Evolutionary conservation across 768 basidiomycete species (phyloP), one percentile per base, ranked within the genome.

Genomic region (Collybia nuda): DNA sequence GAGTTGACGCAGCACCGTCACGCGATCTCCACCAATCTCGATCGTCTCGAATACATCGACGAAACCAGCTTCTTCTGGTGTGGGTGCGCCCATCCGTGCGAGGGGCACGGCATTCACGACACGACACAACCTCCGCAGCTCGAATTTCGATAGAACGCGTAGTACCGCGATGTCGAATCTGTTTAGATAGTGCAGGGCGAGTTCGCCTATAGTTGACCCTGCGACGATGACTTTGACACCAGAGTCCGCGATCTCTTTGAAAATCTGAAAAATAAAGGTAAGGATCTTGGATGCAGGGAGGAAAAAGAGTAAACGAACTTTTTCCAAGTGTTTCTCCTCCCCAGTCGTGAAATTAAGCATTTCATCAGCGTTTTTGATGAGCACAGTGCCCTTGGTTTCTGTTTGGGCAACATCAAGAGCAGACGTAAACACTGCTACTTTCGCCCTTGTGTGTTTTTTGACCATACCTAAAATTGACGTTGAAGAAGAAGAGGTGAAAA

Each of bases 111-210:
- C 97, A 55, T 92, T 92, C 57, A 93, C 92, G 57, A 99, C 97
- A 43, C 95, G 89, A 69, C 93, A 96, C 12, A 98, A 73, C 1
- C 97, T 78, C 44, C 96, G 88, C 12, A 99, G 84, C 56, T 99
- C 96, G 69, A 99, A 99, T 69, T 99, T 99, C 64, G 93, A 97
- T 51, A 96, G 81, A 23, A 98, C 92, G 69, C 97, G 98, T 70
- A 99, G 81, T 58, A 98, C 93, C 61, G 93, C 92, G 69, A 99
- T 93, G 73, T 84, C 78, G 75, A 90, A 79, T 48, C 95, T 81
- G 76, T 98, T 90, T 63, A 99, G 87, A 76, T 94, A 99, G 72
- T 99, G 97, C 52, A 97, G 76, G 1, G 95, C 93, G 50, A 99
- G 90, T 63, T 99, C 97, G 58, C 95, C 96, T 56, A 99, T 81